Evolutionary conservation across 2,329 filamentous ascomycete species (phyloP), one percentile per base, ranked within the genome.

Genomic region (Talaromyces sp.): DNA sequence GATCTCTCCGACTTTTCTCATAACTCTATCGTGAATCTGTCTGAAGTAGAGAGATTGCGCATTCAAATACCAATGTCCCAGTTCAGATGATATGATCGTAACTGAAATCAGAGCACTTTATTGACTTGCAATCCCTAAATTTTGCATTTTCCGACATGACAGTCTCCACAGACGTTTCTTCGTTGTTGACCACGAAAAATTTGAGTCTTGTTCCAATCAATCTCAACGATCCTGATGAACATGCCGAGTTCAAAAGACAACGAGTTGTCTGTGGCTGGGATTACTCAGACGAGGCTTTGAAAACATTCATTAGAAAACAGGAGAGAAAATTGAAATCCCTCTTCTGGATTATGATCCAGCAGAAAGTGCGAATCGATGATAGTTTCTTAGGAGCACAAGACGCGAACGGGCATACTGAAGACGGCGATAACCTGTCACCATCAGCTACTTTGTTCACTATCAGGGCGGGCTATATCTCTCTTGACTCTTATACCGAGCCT

Each of bases 391-490:
- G 17, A n/a, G 31, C 37, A 59, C 35, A 43, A 45, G 3, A 43
- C 25, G 22, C 22, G 56, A 59, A 49, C 15, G 45, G 45, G 5
- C 22, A 27, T 49, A 22, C 45, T 49, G 22, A 11, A 49, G 45
- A 41, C 37, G 54, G 35, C 22, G 45, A 11, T 43, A 19, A 22
- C 22, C 22, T 45, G 17, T 45, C 39, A 59, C 56, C 56, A 13
- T 45, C 39, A 17, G 9, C 22, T 27, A 19, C n/a, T n/a, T 47
- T 41, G 19, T 50, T 31, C 5, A 22, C n/a, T n/a, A 60, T 70
- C 45, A 69, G 67, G 19, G 67, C 65, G 1, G 73, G 73, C 22
- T 73, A 75, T 49, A 73, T 75, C 37, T 73, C 73, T 0, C 72
- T 74, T 35, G 71, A 74, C 45, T 62, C 69, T 10, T 70, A 63